These are phyloP conservation scores for Albizia julibrissin DNA, from an alignment of 306 rosid species.

Conservation along the genomic window DNA sequence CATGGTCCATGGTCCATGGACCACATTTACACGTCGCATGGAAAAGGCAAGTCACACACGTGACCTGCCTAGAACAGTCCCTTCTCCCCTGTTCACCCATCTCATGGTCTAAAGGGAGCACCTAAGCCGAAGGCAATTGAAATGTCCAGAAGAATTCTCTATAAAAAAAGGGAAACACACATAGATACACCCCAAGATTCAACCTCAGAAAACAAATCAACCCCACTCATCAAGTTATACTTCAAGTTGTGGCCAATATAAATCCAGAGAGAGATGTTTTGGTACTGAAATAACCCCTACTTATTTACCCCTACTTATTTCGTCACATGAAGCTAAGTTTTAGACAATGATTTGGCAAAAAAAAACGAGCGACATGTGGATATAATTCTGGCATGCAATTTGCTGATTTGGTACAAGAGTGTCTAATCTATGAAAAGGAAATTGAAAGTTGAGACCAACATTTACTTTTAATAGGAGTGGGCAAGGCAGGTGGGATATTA, in stretches of 20 bases:
- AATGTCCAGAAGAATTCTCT: neutral
- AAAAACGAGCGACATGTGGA: neutral
- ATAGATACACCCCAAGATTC: neutral
- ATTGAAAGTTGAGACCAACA: neutral
- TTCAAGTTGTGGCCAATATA: neutral
- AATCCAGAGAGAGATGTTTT: neutral
- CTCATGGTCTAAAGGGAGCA: neutral
- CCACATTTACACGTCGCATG: neutral
- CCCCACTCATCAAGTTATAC: neutral
- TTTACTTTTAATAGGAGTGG: constrained; percentile 1
- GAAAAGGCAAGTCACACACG: neutral
- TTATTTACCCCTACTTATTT: neutral
- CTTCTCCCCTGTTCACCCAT: neutral
- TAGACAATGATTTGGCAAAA: neutral
- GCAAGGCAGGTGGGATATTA: neutral
- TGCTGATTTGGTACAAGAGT: neutral
- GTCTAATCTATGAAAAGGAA: neutral
- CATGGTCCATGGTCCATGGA: neutral
- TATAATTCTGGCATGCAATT: neutral
- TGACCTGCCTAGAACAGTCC: neutral
- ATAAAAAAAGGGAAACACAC: neutral
- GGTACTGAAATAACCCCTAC: neutral
- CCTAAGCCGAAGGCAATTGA: neutral
- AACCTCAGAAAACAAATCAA: constrained; percentile 2
- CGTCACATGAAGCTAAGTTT: neutral